Conservation (phyloP, 805 yeast species). For the Zygotorulaspora danielsina region DNA sequence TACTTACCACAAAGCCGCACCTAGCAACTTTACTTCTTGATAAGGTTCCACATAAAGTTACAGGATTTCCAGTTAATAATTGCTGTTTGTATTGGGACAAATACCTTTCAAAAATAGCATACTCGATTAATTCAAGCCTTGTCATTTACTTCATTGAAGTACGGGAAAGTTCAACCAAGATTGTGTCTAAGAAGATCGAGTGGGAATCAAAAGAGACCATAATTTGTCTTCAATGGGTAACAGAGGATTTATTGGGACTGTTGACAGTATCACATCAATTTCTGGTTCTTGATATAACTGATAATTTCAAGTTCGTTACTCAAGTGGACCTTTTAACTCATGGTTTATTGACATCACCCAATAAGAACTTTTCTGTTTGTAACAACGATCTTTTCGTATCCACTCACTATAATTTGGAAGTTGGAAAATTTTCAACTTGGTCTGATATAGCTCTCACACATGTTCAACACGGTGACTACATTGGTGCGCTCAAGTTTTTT, state of each 20-base stretch:
- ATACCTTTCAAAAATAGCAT: slow-evolving; percentile 19
- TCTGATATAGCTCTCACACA: slow-evolving; percentile 28
- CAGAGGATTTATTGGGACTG: slow-evolving; percentile 18
- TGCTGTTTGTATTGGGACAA: slow-evolving; percentile 20
- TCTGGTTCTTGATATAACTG: slow-evolving; percentile 17
- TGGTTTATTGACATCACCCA: slow-evolving; percentile 28
- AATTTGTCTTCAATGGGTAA: slow-evolving; percentile 27
- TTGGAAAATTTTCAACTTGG: slow-evolving; percentile 33
- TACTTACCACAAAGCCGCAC: slow-evolving; percentile 16
- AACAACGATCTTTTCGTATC: slow-evolving; percentile 21
- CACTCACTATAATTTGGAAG: slow-evolving; percentile 27
- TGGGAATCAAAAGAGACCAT: slow-evolving; percentile 17
- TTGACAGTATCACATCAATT: slow-evolving; percentile 30
- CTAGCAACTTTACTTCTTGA: slow-evolving; percentile 13
- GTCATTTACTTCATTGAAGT: slow-evolving; percentile 7
- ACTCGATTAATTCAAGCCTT: slow-evolving; percentile 16
- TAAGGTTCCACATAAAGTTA: slow-evolving; percentile 1
- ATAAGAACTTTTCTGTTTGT: slow-evolving; percentile 21
- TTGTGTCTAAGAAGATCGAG: background rate
- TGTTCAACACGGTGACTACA: slow-evolving; percentile 30
- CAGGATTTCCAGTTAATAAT: slow-evolving; percentile 3
- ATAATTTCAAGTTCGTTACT: slow-evolving; percentile 13
- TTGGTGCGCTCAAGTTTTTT: slow-evolving; percentile 27
- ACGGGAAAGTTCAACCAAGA: background rate
- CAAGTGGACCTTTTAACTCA: slow-evolving; percentile 26